Evolutionary conservation across 192 early-diverging fungal species (phyloP).

Genomic region (Entomortierella lignicola): DNA sequence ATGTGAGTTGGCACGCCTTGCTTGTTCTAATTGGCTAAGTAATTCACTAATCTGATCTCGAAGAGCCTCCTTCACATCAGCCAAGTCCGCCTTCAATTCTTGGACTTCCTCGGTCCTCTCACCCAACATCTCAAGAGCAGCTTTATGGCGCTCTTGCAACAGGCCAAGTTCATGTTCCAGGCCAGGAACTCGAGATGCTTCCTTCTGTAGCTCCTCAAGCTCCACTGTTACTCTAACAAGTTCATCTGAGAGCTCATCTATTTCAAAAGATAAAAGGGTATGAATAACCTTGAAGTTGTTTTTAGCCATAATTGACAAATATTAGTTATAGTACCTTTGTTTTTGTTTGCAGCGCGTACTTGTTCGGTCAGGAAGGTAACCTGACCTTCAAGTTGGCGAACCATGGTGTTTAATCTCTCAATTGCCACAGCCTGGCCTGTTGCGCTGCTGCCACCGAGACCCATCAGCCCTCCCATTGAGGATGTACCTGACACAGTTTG

Average conservation of each 20-base stretch:
- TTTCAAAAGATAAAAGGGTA: background rate
- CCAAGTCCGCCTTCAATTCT: conserved; percentile 81
- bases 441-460: conserved; percentile 5
- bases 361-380: conserved; percentile 73
- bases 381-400: conserved; percentile 76
- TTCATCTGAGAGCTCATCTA: conserved; percentile 80
- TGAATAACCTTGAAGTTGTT: too few species aligned
- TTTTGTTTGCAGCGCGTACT: conserved; percentile 68
- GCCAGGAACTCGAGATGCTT: conserved; percentile 38
- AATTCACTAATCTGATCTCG: conserved; percentile 72
- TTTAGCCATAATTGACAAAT: background rate
- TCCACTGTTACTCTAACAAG: conserved; percentile 76
- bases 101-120: conserved; percentile 89
- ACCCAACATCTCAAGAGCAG: conserved; percentile 88
- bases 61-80: conserved; percentile 85
- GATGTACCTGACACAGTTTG: conserved; percentile 23
- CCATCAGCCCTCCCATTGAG: conserved; percentile 9
- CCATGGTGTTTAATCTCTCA: conserved; percentile 68
- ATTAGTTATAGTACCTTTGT: conserved; percentile 54
- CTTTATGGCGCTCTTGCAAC: conserved; percentile 71
- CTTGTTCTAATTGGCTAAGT: conserved; percentile 57
- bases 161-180: conserved; percentile 65
- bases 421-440: conserved; percentile 58
- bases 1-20: conserved; percentile 2
- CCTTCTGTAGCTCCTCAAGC: conserved; percentile 66